These are phyloP conservation scores for Sporothrix dimorphospora DNA, from an alignment of 2,329 filamentous ascomycete species.

Conservation along the genomic window DNA sequence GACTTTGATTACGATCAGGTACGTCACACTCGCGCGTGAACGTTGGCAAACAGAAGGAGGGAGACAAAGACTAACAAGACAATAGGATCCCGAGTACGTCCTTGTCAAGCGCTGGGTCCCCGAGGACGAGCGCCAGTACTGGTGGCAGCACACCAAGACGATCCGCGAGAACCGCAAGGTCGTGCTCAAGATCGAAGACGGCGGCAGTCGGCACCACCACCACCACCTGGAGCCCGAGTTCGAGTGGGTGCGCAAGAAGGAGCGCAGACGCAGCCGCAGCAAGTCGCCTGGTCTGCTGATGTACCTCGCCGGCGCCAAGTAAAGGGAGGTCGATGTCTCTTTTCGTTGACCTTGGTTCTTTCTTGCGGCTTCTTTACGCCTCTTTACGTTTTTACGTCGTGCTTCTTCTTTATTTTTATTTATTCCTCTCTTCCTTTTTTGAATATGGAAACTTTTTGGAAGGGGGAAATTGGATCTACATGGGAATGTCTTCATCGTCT, in stretches of 20 bases:
- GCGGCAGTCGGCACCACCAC: slow-evolving; percentile 47
- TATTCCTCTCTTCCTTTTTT: background rate
- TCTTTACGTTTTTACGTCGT: slow-evolving; percentile 15
- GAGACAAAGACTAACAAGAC: background rate
- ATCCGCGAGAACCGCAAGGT: slow-evolving; percentile 61
- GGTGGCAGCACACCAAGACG: slow-evolving; percentile 71
- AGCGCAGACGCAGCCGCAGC: slow-evolving; percentile 59
- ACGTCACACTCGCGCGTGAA: slow-evolving; percentile 37
- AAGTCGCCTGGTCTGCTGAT: slow-evolving; percentile 60
- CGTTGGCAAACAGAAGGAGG: slow-evolving; percentile 20
- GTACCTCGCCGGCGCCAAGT: slow-evolving; percentile 57
- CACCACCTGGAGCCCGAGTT: slow-evolving; percentile 49
- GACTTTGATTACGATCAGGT: slow-evolving; percentile 63
- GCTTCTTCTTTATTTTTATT: background rate
- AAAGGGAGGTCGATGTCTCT: background rate
- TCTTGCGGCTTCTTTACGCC: background rate
- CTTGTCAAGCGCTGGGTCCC: slow-evolving; percentile 73
- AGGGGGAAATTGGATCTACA: slow-evolving; percentile 15
- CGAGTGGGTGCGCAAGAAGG: slow-evolving; percentile 63
- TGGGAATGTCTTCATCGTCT: background rate
- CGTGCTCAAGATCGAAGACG: slow-evolving; percentile 52
- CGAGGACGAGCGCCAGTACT: slow-evolving; percentile 69
- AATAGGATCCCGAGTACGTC: slow-evolving; percentile 67
- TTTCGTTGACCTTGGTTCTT: background rate
- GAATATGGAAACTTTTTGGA: background rate